Percentiles rank a stretch among this genome's conserved stretches.
Evolutionary conservation across 805 yeast genomes (phyloP).

Genomic region (Wickerhamomyces subpelliculosus): DNA sequence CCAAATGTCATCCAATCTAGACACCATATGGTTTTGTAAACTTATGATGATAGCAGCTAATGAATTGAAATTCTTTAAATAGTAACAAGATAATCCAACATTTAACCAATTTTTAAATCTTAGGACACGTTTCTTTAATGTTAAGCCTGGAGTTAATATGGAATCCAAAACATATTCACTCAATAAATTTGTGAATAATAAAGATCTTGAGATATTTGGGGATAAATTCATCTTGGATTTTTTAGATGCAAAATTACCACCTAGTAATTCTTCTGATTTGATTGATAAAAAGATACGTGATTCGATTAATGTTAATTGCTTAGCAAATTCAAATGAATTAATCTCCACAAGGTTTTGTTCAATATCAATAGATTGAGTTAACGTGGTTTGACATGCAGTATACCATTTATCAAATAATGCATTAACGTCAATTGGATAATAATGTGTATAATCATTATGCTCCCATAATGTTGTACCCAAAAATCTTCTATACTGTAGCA

Average conservation of each 20-base stretch:
- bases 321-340: constrained; percentile 69
- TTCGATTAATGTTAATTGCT: constrained; percentile 69
- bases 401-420: constrained; percentile 43
- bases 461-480: constrained; percentile 24
- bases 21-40: constrained; percentile 63
- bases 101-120: constrained; percentile 67
- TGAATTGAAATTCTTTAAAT: constrained; percentile 70
- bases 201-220: constrained; percentile 54
- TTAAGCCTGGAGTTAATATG: constrained; percentile 45
- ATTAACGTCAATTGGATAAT: constrained; percentile 17
- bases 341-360: constrained; percentile 29
- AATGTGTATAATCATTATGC: constrained; percentile 11
- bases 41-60: constrained; percentile 75
- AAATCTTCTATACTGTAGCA: constrained; percentile 45
- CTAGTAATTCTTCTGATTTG: constrained; percentile 57
- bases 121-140: constrained; percentile 41
- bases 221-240: constrained; percentile 52
- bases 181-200: constrained; percentile 63
- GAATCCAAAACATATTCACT: constrained; percentile 71
- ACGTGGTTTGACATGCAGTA: constrained; percentile 40
- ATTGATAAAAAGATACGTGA: constrained; percentile 57
- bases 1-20: constrained; percentile 60
- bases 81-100: constrained; percentile 63
- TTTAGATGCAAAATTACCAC: constrained; percentile 55
- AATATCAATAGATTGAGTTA: constrained; percentile 2